Conservation (phyloP, 345 rosid species). For the Citrus australasica region DNA sequence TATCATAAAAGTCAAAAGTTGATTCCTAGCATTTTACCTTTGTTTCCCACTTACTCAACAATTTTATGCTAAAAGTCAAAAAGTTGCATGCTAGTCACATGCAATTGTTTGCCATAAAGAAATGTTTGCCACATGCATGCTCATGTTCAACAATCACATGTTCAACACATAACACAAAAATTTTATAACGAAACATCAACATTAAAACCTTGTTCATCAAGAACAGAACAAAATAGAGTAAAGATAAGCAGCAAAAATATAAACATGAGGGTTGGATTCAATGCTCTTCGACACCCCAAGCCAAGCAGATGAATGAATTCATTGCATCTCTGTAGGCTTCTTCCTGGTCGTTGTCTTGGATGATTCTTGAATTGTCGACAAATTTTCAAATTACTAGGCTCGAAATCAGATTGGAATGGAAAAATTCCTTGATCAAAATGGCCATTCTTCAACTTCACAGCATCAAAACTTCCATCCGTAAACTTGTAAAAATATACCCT, state of each 20-base stretch:
- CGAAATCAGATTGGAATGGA: neutral
- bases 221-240: neutral
- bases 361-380: neutral
- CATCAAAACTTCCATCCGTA: neutral
- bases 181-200: neutral
- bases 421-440: neutral
- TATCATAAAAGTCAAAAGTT: too few relatives aligned
- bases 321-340: neutral
- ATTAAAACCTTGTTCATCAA: neutral
- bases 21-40: too few relatives aligned
- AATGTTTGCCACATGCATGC: too few relatives aligned
- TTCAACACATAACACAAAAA: too few relatives aligned
- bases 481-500: neutral
- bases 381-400: neutral
- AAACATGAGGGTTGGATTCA: neutral
- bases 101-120: too few relatives aligned
- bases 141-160: too few relatives aligned
- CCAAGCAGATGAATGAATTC: neutral
- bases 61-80: too few relatives aligned
- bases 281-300: neutral
- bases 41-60: too few relatives aligned
- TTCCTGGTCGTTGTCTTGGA: neutral
- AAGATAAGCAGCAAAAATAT: neutral
- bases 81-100: too few relatives aligned
- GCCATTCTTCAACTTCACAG: neutral